Base-by-base conservation (phyloP, 2,329 filamentous ascomycete genomes). In the Parastagonospora avenae region DNA sequence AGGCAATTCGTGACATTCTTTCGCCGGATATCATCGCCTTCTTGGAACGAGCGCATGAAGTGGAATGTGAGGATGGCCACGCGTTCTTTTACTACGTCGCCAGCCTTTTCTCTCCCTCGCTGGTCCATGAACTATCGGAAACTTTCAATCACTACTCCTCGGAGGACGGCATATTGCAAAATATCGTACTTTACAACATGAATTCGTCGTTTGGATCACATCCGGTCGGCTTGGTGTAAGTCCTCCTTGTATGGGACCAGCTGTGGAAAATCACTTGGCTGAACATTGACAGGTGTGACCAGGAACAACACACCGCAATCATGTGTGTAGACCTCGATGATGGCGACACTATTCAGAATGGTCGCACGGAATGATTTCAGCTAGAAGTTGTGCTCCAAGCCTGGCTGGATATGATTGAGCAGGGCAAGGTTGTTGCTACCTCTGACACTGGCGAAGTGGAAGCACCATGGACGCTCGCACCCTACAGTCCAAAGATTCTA, bases 361-460 rank as follows among this genome's bases (percentile, higher is more conserved):
- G 38, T 33, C 45, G 38, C 16, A 46, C 38, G 33, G 15, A 42
- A 51, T 59, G 58, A 53, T 52, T 53, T 29, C 53, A 51, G 4
- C 39, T 61, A 2, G 55, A 61, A 27, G 41, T 36, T 10, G 43
- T 57, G 10, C 36, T 61, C 14, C 44, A 51, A 35, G 52, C 52
- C n/a, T 61, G 55, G 55, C 50, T 57, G 10, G 48, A 54, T 36
- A 61, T 53, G 42, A 55, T 59, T 10, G 42, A 41, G 9, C 48
- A 12, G 14, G 58, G 53, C 8, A 59, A 54, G 28, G 45, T 61
- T 8, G 52, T 54, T 30, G 55, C 58, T 27, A 49, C 48, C 36
- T 19, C 41, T 19, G 38, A 29, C 31, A 48, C 29, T 35, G 43
- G 14, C 48, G 27, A 42, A 30, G 31, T 37, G 16, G 39, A 19